Evolutionary conservation across 768 basidiomycete genomes (phyloP), one percentile per base, ranked within the genome.

Genomic region (Macrolepiota albuminosa): DNA sequence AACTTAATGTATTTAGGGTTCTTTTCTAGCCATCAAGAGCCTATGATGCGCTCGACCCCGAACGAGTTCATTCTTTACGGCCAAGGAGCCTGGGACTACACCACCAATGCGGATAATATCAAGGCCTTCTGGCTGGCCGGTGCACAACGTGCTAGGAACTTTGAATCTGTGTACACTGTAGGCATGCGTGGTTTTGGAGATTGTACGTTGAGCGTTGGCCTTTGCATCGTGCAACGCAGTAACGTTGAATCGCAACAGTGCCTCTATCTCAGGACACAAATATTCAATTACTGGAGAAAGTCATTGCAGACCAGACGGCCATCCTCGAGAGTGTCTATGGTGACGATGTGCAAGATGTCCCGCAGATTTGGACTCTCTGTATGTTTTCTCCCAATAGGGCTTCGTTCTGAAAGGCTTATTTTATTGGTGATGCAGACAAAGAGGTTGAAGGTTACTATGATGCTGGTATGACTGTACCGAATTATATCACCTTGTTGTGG

Each of bases 11-110:
- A 26, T n/a, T 47, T 37, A 36, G 4, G 3, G 48, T 31, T 39
- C 47, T 49, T 37, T 49, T 37, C 14, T 39, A 82, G 83, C 70
- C 86, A 88, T 67, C 83, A 89, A 69, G 88, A 90, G 66, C 88
- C 88, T 9, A 88, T 89, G 84, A 83, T 84, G 77, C 82, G 87
- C 24, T 85, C 85, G 37, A 84, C 83, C 2, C 87, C 88, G 4
- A 78, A 81, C 61, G 86, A 89, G 67, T 90, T 85, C 78, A 76
- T 70, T 60, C 68, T 82, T 11, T 81, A 83, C 59, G 84, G 81
- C 2, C 67, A 67, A 8, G 87, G 88, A 1, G 63, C 74, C 0
- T 91, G 87, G 87, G 83, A 89, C 67, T 88, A 84, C 66, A 76
- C 71, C 40, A 73, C 71, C 14, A 89, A 88, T 67, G 65, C 76